These are phyloP conservation scores for Geoglossum cookeanum DNA, from an alignment of 2,329 filamentous ascomycete species.

Conservation along the genomic window DNA sequence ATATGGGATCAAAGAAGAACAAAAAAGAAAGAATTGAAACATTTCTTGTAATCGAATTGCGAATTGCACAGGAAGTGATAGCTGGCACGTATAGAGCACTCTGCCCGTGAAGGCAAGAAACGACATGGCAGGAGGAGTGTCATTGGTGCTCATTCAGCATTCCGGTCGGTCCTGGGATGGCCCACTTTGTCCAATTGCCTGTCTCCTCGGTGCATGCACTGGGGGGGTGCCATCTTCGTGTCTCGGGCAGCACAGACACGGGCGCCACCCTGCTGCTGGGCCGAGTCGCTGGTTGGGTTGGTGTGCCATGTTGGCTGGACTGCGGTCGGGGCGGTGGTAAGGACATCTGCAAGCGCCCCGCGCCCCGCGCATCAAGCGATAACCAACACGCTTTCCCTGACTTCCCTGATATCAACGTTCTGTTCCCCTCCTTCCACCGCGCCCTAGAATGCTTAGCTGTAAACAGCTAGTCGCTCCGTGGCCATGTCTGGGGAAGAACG, in stretches of 20 bases:
- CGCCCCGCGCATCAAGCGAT: neutral
- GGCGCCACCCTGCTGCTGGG: neutral
- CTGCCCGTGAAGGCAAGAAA: neutral
- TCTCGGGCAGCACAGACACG: neutral
- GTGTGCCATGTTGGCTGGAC: neutral
- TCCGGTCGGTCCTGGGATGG: too few relatives aligned
- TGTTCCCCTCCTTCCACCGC: neutral
- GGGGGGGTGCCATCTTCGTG: neutral
- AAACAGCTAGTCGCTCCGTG: too few relatives aligned
- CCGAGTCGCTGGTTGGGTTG: neutral
- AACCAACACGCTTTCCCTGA: neutral
- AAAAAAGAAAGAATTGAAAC: neutral
- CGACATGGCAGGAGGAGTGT: neutral
- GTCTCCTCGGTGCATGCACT: neutral
- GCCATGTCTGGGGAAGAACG: too few relatives aligned
- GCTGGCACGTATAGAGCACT: neutral
- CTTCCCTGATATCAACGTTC: neutral
- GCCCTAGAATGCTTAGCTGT: too few relatives aligned
- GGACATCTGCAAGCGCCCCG: neutral
- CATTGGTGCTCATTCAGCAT: neutral
- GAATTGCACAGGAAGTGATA: neutral
- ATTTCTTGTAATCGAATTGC: neutral
- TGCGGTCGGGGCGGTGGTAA: neutral
- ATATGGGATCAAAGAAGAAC: neutral
- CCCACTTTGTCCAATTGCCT: neutral